phyloP scores from a whole-genome alignment of 305 asterid genomes.

The Plantago coronopus region DNA sequence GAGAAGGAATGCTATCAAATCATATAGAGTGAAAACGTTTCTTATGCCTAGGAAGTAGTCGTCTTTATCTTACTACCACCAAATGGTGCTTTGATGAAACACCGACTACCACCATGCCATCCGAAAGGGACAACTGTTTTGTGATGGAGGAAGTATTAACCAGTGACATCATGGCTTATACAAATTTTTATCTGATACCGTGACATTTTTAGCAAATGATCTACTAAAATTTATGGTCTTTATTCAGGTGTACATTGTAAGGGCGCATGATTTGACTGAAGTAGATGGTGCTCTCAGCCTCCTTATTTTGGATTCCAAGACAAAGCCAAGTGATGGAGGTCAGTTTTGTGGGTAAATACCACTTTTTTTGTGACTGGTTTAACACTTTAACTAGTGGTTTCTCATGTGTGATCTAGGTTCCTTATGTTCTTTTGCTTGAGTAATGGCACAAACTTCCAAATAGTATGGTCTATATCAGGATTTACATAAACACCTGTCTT shows the following conservation, averaged over 20 bases:
- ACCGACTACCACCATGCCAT: too few species aligned
- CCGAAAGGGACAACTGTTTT: too few species aligned
- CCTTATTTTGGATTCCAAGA: conserved; percentile 60
- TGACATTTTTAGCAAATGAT: neutral
- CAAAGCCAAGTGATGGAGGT: conserved; percentile 73
- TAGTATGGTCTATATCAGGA: neutral
- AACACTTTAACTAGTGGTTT: neutral
- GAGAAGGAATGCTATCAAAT: too few species aligned
- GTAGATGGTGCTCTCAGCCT: conserved; percentile 96
- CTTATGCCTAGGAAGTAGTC: too few species aligned
- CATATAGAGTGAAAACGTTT: too few species aligned
- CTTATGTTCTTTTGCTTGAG: neutral
- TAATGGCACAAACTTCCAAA: neutral
- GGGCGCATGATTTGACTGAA: conserved; percentile 75
- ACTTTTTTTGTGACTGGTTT: conserved; percentile 6
- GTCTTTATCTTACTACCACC: too few species aligned
- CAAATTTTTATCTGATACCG: neutral
- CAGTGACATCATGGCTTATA: too few species aligned
- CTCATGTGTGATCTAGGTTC: conserved; percentile 3
- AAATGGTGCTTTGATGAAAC: too few species aligned
- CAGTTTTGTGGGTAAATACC: conserved; percentile 24
- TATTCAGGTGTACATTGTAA: conserved; percentile 53
- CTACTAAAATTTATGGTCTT: conserved; percentile 22
- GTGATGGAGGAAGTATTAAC: too few species aligned
- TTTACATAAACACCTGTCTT: too few species aligned